Base-by-base conservation (phyloP, 2,329 filamentous ascomycete species). In the Tolypocladium pustulatum region DNA sequence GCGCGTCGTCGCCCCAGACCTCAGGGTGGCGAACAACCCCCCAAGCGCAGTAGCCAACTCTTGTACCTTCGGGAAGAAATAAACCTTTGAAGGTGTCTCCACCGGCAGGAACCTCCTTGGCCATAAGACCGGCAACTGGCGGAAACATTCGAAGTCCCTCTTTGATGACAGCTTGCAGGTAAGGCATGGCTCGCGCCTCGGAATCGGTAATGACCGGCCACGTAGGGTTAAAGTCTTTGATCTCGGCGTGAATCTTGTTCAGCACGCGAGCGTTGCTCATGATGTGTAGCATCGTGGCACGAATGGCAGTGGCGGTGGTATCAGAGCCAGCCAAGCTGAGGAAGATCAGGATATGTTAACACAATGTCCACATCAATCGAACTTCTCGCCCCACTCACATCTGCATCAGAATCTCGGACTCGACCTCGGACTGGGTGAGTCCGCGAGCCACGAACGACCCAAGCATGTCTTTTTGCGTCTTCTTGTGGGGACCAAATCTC, bases 281-380 rank as follows among this genome's bases (percentile, higher is more conserved):
- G 58, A 85, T 66, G 65, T 81, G 75, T 27, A 84, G 73, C 58
- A 85, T 62, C 1, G 76, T 81, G 41, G 76, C 72, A 2, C 82
- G 77, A 12, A 86, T 75, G 2, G 76, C 76, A 0, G 79, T 81
- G 0, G 83, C 80, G 0, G 81, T 82, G 3, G 81, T 84, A 60
- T 85, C 82, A 0, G 80, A 81, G 4, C 82, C 83, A 5, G 81
- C 82, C 6, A 82, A 71, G 46, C 75, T 75, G 53, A 56, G 17
- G 13, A 13, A 30, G n/a, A 22, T 27, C 20, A 57, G n/a, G 20
- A 15, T 7, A 6, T 51, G 25, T 2, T 6, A 13, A n/a, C 20
- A 10, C n/a, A 46, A 5, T 3, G 30, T 3, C 12, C 3, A 4
- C 10, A 46, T 6, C 12, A 2, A 3, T 27, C 27, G 20, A 20